Conservation (phyloP, 1,284 basidiomycete genomes). For the Ustilago curta region DNA sequence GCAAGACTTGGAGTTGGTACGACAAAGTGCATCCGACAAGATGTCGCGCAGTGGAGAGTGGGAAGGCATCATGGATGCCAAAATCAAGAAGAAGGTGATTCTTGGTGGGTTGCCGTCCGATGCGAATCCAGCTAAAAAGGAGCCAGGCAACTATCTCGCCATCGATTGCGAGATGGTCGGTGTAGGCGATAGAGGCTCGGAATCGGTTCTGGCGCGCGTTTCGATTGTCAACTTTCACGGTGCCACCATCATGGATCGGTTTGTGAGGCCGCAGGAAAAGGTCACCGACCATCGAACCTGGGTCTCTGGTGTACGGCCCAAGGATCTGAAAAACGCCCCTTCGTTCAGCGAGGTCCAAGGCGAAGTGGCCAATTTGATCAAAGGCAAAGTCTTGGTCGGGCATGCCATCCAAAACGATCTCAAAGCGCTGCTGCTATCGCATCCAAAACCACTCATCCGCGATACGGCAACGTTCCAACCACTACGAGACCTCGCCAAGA, state of each 20-base stretch:
- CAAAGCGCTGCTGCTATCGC: constrained; percentile 88
- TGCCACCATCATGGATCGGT: constrained; percentile 82
- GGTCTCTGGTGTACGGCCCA: constrained; percentile 85
- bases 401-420: constrained; percentile 94
- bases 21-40: constrained; percentile 36
- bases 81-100: constrained; percentile 54
- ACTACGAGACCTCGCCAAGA: constrained; percentile 73
- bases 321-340: constrained; percentile 80
- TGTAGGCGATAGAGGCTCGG: constrained; percentile 81
- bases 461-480: constrained; percentile 81
- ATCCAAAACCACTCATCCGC: constrained; percentile 81
- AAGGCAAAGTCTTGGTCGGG: constrained; percentile 87
- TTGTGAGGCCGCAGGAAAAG: constrained; percentile 85
- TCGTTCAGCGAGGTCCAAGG: constrained; percentile 84
- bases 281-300: constrained; percentile 95
- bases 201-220: constrained; percentile 89
- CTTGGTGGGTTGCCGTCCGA: constrained; percentile 48
- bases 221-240: constrained; percentile 93
- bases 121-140: constrained; percentile 42
- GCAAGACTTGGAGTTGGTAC: constrained; percentile 60
- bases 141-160: constrained; percentile 81
- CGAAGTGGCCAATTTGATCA: constrained; percentile 80
- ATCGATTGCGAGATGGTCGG: constrained; percentile 99
- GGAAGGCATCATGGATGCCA: constrained; percentile 55
- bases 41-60: constrained; percentile 45